Evolutionary conservation across 148 eudicot species (phyloP), one percentile per base, ranked within the genome.

Genomic region (Limonium bicolor): DNA sequence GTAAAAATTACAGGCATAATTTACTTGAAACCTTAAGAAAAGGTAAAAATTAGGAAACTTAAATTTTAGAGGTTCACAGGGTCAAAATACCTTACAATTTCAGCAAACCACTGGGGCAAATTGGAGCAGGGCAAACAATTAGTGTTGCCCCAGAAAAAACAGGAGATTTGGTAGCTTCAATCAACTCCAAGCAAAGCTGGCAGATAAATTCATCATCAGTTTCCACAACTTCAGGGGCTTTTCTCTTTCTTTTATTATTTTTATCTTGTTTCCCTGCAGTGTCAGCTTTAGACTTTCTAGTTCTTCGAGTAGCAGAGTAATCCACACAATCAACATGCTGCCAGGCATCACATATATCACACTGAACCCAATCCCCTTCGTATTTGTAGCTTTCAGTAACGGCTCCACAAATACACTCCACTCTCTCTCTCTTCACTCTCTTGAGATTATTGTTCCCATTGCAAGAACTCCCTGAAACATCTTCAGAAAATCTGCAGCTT

Each of bases 341-440:
- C 99, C 99, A 90, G 51, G 99, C 95, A 81, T 90, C 99, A 63
- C 99, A 90, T 10, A 71, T 46, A 72, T 90, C 99, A 75, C 99
- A 90, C 63, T 90, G 99, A 44, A 90, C 95, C 99, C 95, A 90
- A 49, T 80, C 27, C 33, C 99, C 95, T 44, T 59, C 58, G 65
- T 90, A 84, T 54, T 34, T 73, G 57, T 49, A 60, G 75, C 95
- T 85, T 54, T 90, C 95, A 27, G 58, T 70, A 46, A 81, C 71
- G 36, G 99, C 93, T 45, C 99, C 99, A 69, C 99, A 90, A 17
- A 72, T 53, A 36, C 99, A 90, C 67, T 90, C 99, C 51, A 90
- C 68, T 41, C 99, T 87, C 61, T 90, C 99, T 63, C 74, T 77
- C 59, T 84, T 90, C 63, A 78, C 51, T 62, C 99, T 72, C 59